Percentiles rank a stretch among this genome's conserved stretches.
Conservation (phyloP, 495 filamentous ascomycete species). For the Neurospora sp. region DNA sequence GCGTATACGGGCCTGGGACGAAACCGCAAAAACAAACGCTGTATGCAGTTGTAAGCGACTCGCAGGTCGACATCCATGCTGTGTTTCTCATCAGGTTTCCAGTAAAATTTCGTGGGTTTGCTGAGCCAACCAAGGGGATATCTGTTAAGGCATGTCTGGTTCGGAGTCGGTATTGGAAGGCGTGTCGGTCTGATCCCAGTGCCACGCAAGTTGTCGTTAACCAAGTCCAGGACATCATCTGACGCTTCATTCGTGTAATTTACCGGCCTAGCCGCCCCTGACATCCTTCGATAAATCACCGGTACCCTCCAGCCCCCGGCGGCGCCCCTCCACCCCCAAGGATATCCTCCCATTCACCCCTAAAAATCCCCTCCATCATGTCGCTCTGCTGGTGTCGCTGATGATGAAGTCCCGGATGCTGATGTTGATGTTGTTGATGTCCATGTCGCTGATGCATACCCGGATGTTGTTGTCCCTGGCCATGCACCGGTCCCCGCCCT, state of each 20-base stretch:
- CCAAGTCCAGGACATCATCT: not conserved
- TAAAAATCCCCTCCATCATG: constrained; percentile 29
- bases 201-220: not conserved
- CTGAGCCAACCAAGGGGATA: not conserved
- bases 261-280: not conserved
- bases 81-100: not conserved
- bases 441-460: constrained; percentile 11
- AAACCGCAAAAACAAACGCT: too few relatives aligned
- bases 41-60: not conserved
- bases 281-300: not conserved
- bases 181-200: not conserved
- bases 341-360: constrained; percentile 20
- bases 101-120: not conserved
- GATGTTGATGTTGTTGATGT: constrained; percentile 6
- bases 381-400: constrained; percentile 25
- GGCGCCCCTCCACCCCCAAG: constrained; percentile 4
- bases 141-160: not conserved
- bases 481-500: not conserved
- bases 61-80: not conserved
- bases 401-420: constrained; percentile 12
- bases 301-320: not conserved
- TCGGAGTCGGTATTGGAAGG: not conserved
- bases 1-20: too few relatives aligned
- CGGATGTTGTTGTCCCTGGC: constrained; percentile 5
- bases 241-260: not conserved